phyloP scores from a whole-genome alignment of 805 yeast species.

The Geotrichum ghanense region DNA sequence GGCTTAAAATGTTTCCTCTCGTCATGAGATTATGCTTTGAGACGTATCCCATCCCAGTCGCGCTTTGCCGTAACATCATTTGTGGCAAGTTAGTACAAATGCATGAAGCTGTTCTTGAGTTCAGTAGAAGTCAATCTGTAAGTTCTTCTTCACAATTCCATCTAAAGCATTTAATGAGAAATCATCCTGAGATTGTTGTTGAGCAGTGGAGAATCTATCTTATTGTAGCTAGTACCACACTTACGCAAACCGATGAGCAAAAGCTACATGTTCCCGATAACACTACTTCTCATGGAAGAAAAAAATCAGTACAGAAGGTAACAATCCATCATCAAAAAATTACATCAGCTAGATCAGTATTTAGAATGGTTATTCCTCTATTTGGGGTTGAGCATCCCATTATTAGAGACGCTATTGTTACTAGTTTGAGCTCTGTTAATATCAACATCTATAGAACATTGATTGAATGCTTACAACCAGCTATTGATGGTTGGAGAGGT shows the following conservation, averaged over 20 bases:
- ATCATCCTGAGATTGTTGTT: constrained; percentile 58
- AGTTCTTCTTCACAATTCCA: constrained; percentile 11
- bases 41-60: constrained; percentile 85
- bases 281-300: constrained; percentile 44
- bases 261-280: constrained; percentile 49
- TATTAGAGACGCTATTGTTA: constrained; percentile 76
- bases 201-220: constrained; percentile 85
- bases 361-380: constrained; percentile 77
- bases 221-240: constrained; percentile 82
- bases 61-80: constrained; percentile 80
- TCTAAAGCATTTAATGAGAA: constrained; percentile 23
- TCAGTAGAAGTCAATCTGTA: constrained; percentile 10
- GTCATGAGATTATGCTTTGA: constrained; percentile 62
- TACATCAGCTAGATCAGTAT: constrained; percentile 83
- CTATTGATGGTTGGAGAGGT: constrained; percentile 43
- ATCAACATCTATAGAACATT: constrained; percentile 78
- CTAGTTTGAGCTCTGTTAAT: constrained; percentile 82
- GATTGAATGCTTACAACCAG: constrained; percentile 60
- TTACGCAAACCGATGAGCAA: constrained; percentile 84
- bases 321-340: constrained; percentile 84
- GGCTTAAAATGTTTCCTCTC: constrained; percentile 82
- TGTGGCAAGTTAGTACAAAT: constrained; percentile 82
- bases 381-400: constrained; percentile 56
- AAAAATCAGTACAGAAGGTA: constrained; percentile 65
- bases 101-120: constrained; percentile 27